Evolutionary conservation across 257 asterid genomes (phyloP), one percentile per base, ranked within the genome.

Genomic region (Striga asiatica): DNA sequence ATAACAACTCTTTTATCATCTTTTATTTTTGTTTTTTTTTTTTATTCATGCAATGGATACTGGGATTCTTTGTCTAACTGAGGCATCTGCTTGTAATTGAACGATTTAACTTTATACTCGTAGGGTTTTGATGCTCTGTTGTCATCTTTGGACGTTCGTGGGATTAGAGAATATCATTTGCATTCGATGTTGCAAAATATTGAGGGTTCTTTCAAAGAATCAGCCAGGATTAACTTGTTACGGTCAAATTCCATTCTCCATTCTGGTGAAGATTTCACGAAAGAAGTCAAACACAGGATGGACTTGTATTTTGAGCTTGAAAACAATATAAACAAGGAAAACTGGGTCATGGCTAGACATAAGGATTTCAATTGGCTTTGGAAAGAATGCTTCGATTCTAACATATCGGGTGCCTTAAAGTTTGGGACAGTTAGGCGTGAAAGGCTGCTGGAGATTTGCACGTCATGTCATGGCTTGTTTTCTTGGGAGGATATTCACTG

Each of bases 161-260:
- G 97, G 45, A 60, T 62, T 58, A 79, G 97, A 80, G 96, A 89
- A 71, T 81, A 79, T 65, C 91, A 83, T 62, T 67, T 89, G 74
- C 88, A 83, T 58, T 64, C 75, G 6, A 78, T 89, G 84, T 68
- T 89, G 78, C 93, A 54, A 69, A 81, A 67, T 49, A 72, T 89
- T 68, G 94, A 81, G 66, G 51, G 58, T 31, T 63, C 86, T 65
- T 89, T 85, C 68, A 89, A 74, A 70, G 76, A 64, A 58, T 53
- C 78, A 23, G 77, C 62, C 6, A 64, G 62, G 62, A 78, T 57
- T 60, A 72, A 75, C 60, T 51, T 37, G 18, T 62, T 41, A 56
- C 14, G 42, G n/a, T 37, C 41, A 45, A 50, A 12, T 58, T 47
- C 68, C 35, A 62, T 29, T 25, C 38, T 31, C 29, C 45, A 71